Evolutionary conservation across 176 grass and related monocot genomes (phyloP), one percentile per base, ranked within the genome.

Genomic region (Ensete ventricosum): DNA sequence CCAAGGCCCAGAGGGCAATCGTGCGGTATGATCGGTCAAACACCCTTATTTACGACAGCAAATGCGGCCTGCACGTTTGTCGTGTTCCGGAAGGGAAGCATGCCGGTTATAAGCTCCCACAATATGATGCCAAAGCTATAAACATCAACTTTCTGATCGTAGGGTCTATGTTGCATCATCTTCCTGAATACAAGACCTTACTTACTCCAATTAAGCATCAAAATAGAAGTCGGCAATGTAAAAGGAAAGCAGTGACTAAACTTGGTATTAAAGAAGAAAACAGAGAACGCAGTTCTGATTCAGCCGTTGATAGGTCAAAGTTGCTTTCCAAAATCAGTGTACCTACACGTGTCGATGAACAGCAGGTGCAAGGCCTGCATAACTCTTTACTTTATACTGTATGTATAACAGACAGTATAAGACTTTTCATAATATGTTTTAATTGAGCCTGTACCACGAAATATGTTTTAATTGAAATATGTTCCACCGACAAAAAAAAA

Each of bases 131-230:
- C 95, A 50, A 98, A 98, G 80, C 95, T 98, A 26, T 98, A 98
- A 13, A 93, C 95, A 70, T 98, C 95, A 55, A 98, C 95, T 85
- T 98, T 98, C 75, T 98, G 95, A 80, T 88, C 89, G 74, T 93
- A 98, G 58, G 95, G 90, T 73, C 90, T 87, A 78, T 98, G 95
- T 80, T 98, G 88, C 79, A 98, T 98, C 95, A 98, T 98, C 80
- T 98, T 90, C 76, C 95, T 93, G 86, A 62, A 90, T 84, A 43
- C 24, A 64, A 70, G 54, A 59, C 48, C 63, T 73, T 1, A 14
- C 63, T 73, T 1, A 14, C 72, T 23, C 50, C 79, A 49, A 81
- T 74, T 20, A 75, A 86, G 53, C 23, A 66, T 67, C 60, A 17
- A 12, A 1, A 54, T 0, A 3, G 34, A 43, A 43, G 5, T 43